These are phyloP conservation scores for Symmetrospora coprosmae DNA, from an alignment of 768 basidiomycete genomes.

Conservation along the genomic window DNA sequence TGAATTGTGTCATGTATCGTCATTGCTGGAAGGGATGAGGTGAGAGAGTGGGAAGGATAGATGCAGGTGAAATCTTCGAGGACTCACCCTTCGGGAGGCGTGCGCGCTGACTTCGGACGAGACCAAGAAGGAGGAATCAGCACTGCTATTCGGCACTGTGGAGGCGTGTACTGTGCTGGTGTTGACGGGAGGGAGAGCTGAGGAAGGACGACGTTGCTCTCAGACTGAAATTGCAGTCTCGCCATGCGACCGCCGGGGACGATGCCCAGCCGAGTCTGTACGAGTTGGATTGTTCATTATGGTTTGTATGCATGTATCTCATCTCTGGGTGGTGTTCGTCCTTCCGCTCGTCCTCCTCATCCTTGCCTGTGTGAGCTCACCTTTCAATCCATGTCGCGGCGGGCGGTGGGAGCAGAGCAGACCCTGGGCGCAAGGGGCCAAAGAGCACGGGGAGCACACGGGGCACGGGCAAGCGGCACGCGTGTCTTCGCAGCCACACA, in stretches of 20 bases:
- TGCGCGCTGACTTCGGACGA: not conserved
- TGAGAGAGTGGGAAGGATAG: not conserved
- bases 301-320: not conserved
- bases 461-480: too few relatives aligned
- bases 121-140: not conserved
- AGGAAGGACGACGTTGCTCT: not conserved
- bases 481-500: too few relatives aligned
- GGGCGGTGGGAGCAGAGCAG: too few relatives aligned
- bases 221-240: not conserved
- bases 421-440: too few relatives aligned
- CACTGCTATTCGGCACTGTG: too few relatives aligned
- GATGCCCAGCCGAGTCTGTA: not conserved
- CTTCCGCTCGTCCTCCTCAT: too few relatives aligned
- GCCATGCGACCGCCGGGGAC: not conserved
- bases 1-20: slow-evolving; percentile 6
- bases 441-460: too few relatives aligned
- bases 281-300: slow-evolving; percentile 2
- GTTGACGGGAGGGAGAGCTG: not conserved
- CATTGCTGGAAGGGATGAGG: too few relatives aligned
- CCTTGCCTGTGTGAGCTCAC: too few relatives aligned
- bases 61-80: not conserved
- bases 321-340: too few relatives aligned
- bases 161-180: not conserved
- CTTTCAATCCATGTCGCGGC: too few relatives aligned
- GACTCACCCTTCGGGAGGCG: not conserved